Conservation (phyloP, 2,329 filamentous ascomycete species). For the Phialophora verrucosa region DNA sequence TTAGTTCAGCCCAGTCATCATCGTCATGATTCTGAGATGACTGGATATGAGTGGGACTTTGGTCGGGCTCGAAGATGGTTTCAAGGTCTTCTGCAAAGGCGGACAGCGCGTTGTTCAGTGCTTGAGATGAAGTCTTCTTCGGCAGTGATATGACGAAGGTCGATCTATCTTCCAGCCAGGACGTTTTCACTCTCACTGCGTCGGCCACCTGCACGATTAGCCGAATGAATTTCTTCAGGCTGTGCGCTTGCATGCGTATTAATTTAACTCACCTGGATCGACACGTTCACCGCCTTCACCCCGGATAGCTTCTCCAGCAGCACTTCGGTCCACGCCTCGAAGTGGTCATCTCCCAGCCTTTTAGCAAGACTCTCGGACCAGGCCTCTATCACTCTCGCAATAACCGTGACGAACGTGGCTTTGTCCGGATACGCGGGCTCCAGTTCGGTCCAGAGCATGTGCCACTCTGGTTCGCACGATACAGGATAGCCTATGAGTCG, state of each 20-base stretch:
- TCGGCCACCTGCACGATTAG: slow-evolving; percentile 6
- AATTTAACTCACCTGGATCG: slow-evolving; percentile 11
- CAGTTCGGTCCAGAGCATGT: slow-evolving; percentile 24
- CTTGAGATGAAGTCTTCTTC: slow-evolving; percentile 1
- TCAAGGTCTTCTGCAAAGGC: slow-evolving; percentile 18
- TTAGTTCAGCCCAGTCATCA: slow-evolving; percentile 19
- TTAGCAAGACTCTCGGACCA: slow-evolving; percentile 14
- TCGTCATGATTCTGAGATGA: background rate
- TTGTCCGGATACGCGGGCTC: slow-evolving; percentile 16
- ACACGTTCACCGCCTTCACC: slow-evolving; percentile 11
- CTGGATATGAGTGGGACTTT: background rate
- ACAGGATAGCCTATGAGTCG: slow-evolving; percentile 20
- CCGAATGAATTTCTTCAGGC: background rate
- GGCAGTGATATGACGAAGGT: slow-evolving; percentile 13
- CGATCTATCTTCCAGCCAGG: slow-evolving; percentile 4
- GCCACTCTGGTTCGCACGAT: slow-evolving; percentile 19
- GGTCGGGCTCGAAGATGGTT: slow-evolving; percentile 5
- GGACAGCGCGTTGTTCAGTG: background rate
- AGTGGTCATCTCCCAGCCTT: slow-evolving; percentile 18
- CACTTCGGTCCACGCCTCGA: slow-evolving; percentile 18
- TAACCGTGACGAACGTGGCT: slow-evolving; percentile 15
- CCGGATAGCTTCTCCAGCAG: slow-evolving; percentile 15
- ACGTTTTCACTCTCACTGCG: slow-evolving; percentile 8
- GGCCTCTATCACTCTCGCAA: slow-evolving; percentile 9
- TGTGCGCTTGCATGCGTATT: background rate